phyloP scores from a whole-genome alignment of 495 filamentous ascomycete species.

The Venustampulla echinocandica region DNA sequence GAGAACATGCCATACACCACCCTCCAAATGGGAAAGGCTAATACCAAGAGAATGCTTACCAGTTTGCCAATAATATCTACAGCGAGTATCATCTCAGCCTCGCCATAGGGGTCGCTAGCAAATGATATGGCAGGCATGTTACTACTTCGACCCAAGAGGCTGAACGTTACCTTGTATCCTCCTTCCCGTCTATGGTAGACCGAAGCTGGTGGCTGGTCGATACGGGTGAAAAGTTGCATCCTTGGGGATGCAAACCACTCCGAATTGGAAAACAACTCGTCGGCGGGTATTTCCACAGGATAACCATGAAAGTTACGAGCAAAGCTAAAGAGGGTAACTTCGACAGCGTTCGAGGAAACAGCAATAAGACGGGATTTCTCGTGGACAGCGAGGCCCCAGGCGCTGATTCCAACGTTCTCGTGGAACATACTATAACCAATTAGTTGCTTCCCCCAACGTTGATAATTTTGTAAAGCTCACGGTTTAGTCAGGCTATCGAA shows the following conservation, averaged over 20 bases:
- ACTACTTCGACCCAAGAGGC: conserved; percentile 14
- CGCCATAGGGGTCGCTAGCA: conserved; percentile 53
- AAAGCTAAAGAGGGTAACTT: conserved; percentile 14
- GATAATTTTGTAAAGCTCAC: conserved; percentile 3
- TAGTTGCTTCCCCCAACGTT: background rate
- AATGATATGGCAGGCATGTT: conserved; percentile 82
- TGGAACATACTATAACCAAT: conserved; percentile 47
- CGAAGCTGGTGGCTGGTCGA: background rate
- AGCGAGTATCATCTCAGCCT: conserved; percentile 57
- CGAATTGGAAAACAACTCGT: background rate
- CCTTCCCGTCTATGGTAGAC: background rate
- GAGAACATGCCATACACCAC: no score
- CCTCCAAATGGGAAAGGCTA: background rate
- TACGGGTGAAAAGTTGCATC: background rate
- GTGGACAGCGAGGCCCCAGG: conserved; percentile 88
- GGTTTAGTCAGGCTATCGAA: conserved; percentile 3
- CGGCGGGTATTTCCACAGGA: background rate
- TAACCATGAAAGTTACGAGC: background rate
- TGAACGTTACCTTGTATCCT: background rate
- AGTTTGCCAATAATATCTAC: conserved; percentile 57
- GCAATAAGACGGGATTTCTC: conserved; percentile 66
- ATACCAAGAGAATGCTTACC: no score
- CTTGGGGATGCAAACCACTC: background rate
- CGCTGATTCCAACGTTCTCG: conserved; percentile 64
- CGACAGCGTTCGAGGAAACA: conserved; percentile 56